A percentile compares a stretch with the other conserved stretches of the same genome.
phyloP scores from a whole-genome alignment of 495 filamentous ascomycete genomes.

The Podospora pseudoanserina region DNA sequence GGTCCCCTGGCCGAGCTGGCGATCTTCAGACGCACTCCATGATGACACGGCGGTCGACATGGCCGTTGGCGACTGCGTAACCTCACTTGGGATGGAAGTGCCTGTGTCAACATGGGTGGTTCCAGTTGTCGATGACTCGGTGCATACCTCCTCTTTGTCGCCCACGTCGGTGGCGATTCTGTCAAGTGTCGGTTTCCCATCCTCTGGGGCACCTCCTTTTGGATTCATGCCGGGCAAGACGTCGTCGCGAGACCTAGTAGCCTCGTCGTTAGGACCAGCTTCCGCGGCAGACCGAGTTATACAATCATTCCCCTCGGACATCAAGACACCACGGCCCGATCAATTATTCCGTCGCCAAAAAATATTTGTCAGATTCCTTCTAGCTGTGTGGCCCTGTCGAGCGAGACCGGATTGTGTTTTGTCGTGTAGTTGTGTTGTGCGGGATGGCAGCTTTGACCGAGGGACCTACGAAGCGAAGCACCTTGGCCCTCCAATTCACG shows the following conservation, averaged over 20 bases:
- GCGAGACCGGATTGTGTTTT: not conserved
- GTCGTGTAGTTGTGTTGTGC: no score
- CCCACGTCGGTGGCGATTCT: conserved; percentile 4
- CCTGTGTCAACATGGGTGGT: conserved; percentile 13
- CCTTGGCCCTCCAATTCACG: not conserved
- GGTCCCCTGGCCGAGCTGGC: conserved; percentile 25
- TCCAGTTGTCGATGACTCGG: not conserved
- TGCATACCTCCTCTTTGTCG: not conserved
- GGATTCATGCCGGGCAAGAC: conserved; percentile 8
- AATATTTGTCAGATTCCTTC: not conserved
- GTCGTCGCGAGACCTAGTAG: conserved; percentile 7
- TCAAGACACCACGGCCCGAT: not conserved
- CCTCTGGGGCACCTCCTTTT: not conserved
- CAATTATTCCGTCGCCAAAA: not conserved
- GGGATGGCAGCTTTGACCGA: not conserved
- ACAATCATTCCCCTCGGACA: not conserved
- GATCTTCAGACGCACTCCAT: conserved; percentile 26
- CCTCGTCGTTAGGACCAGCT: not conserved
- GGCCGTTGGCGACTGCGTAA: conserved; percentile 16
- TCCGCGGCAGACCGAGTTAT: not conserved
- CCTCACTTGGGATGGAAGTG: conserved; percentile 12
- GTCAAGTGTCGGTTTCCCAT: not conserved
- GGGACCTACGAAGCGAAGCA: not conserved
- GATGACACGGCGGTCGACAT: conserved; percentile 27
- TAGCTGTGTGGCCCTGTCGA: not conserved